Evolutionary conservation across 768 basidiomycete species (phyloP), one percentile per base, ranked within the genome.

Genomic region (Macrolepiota dolichaula): DNA sequence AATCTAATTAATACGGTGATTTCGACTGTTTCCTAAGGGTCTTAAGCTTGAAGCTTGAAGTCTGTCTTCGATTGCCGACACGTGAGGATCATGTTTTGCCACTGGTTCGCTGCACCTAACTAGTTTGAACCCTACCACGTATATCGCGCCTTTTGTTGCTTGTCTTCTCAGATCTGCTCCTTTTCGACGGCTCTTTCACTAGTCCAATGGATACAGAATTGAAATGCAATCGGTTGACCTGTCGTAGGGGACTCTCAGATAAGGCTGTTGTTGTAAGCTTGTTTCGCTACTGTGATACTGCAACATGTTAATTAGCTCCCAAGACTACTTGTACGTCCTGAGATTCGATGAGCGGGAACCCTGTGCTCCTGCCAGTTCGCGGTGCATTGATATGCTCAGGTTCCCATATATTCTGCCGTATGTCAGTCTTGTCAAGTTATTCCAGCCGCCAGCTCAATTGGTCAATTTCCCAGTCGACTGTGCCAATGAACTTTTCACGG

Each of bases 381-480:
- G 44, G n/a, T 32, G 29, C 52, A 44, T 36, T 29, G 29, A 54
- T 61, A 36, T 17, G n/a, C 38, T 57, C 37, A 92, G 91, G 91
- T 75, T 92, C 91, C 58, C 91, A 92, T 77, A 92, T 93, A 73
- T 93, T 93, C 70, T 93, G 91, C 70, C 80, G 91, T 89, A 72
- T 67, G 75, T 61, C 17, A 27, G 70, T 44, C 46, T 57, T 38
- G 37, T 64, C 19, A 44, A 51, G 6, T 51, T 52, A 56, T 42
- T 9, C 10, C 17, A 19, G 47, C 12, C 22, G 25, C 15, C 47
- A 12, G 24, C 47, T 49, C 61, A 27, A 47, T 27, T 63, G 6
- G 15, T n/a, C 7, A 19, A 17, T 6, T 42, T 59, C 62, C 2
- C 51, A 92, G 92, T 92, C 58, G 87, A 89, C 27, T 94, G 92